phyloP scores from a whole-genome alignment of 768 basidiomycete genomes.

The Kondoa subrosea region DNA sequence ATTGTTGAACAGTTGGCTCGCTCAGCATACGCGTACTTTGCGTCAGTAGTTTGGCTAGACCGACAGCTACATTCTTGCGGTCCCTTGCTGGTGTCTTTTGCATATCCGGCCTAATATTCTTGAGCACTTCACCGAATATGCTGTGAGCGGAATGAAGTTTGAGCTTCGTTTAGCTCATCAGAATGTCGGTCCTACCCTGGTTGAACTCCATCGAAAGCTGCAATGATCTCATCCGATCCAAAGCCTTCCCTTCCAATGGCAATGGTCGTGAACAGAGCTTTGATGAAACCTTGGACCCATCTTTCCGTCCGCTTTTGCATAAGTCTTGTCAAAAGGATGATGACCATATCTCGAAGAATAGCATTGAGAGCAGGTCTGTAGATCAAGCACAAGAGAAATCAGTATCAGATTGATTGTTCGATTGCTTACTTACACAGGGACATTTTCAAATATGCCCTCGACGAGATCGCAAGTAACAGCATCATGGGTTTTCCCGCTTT shows the following conservation, averaged over 20 bases:
- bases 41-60: slow-evolving; percentile 60
- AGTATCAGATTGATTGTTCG: neutral
- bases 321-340: slow-evolving; percentile 62
- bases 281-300: slow-evolving; percentile 63
- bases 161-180: neutral
- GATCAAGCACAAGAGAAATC: neutral
- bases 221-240: slow-evolving; percentile 60
- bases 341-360: slow-evolving; percentile 56
- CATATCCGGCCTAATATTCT: slow-evolving; percentile 60
- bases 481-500: slow-evolving; percentile 64
- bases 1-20: slow-evolving; percentile 46
- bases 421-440: slow-evolving; percentile 50
- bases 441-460: slow-evolving; percentile 52
- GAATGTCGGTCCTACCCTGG: slow-evolving; percentile 46
- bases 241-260: slow-evolving; percentile 59
- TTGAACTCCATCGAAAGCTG: slow-evolving; percentile 67
- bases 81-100: slow-evolving; percentile 66
- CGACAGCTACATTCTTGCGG: slow-evolving; percentile 66
- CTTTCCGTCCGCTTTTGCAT: slow-evolving; percentile 77
- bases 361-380: slow-evolving; percentile 38
- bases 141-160: slow-evolving; percentile 27
- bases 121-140: slow-evolving; percentile 63
- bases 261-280: slow-evolving; percentile 58
- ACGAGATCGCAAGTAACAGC: slow-evolving; percentile 79
- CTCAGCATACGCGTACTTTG: slow-evolving; percentile 54